Base-by-base conservation (phyloP, 495 filamentous ascomycete species). In the Lichina pygmaea region DNA sequence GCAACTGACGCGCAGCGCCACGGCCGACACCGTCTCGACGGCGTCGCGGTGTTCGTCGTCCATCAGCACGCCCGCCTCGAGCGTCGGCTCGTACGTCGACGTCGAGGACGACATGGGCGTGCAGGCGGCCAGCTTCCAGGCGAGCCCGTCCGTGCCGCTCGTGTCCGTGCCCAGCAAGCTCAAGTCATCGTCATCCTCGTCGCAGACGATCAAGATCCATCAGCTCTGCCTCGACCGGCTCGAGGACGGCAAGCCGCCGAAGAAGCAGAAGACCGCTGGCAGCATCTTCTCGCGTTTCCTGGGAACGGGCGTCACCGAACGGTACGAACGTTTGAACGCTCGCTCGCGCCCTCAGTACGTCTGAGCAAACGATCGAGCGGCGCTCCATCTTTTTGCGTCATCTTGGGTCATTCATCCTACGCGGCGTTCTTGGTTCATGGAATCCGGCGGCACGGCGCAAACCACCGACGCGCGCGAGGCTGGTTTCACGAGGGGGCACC, bases 281-380 rank as follows among this genome's bases (percentile, higher is more conserved):
- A 49, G 34, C 45, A 15, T 49, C 30, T 47, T 49, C 43, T 49
- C 47, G 17, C 47, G 47, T 7, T 49, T 49, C 33, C 43, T 49
- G 6, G 30, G 44, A n/a, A 31, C 12, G 5, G 46, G 46, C 46
- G 46, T 39, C 36, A 17, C 44, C 9, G 30, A 42, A 33, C 40
- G 13, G 5, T 13, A 34, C 49, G 24, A 49, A 9, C 47, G 43
- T 6, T 4, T 33, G 9, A 12, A 46, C 16, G n/a, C 24, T n/a
- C 24, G 17, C 1, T 2, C 33, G 40, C 12, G 46, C 16, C 46
- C 46, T 0, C 46, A 48, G 30, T 48, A 48, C 42, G 17, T 48
- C 40, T 48, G 38, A 45, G 31, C 44, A 3, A 43, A 2, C 12
- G 38, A 40, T 40, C 3, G 12, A n/a, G 12, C 15, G 12, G 12